A percentile compares a stretch with the other conserved stretches of the same genome.
Conservation (phyloP, 169 alveolate genomes). For the Plasmodium ovale region DNA sequence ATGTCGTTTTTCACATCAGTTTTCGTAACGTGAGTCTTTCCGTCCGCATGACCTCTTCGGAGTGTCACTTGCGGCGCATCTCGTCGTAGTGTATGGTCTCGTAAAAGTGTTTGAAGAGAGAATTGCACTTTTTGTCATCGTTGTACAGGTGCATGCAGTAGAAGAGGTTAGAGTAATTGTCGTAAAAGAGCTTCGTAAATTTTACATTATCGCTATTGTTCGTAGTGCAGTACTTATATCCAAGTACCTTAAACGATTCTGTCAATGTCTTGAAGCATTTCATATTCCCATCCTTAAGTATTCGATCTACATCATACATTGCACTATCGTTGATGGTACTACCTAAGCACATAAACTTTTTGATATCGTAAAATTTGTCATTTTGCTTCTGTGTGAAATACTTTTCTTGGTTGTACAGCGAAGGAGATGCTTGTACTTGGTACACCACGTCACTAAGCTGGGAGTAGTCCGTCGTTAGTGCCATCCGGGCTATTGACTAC, state of each 20-base stretch:
- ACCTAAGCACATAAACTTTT: conserved; percentile 69
- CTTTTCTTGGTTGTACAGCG: conserved; percentile 44
- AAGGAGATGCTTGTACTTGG: conserved; percentile 31
- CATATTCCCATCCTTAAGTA: conserved; percentile 34
- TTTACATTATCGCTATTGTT: conserved; percentile 39
- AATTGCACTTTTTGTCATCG: conserved; percentile 63
- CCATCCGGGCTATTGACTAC: too few relatives aligned
- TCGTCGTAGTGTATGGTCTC: conserved; percentile 15
- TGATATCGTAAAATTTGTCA: conserved; percentile 45
- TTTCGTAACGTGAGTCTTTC: too few relatives aligned
- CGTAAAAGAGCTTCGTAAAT: conserved; percentile 41
- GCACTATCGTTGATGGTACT: conserved; percentile 40
- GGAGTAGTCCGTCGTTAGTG: conserved; percentile 23
- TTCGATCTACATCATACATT: conserved; percentile 6
- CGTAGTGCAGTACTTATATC: conserved; percentile 49
- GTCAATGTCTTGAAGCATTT: conserved; percentile 18
- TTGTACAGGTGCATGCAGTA: conserved; percentile 70
- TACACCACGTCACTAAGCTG: conserved; percentile 20
- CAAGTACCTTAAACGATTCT: conserved; percentile 34
- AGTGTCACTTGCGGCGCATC: neutral
- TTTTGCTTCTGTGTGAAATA: conserved; percentile 73
- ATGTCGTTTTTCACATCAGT: too few relatives aligned
- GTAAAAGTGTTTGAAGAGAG: conserved; percentile 55
- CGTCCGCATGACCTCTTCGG: neutral
- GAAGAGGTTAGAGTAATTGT: conserved; percentile 44